These are phyloP conservation scores for Fereydounia khargensis DNA, from an alignment of 1,284 basidiomycete species.

Conservation along the genomic window DNA sequence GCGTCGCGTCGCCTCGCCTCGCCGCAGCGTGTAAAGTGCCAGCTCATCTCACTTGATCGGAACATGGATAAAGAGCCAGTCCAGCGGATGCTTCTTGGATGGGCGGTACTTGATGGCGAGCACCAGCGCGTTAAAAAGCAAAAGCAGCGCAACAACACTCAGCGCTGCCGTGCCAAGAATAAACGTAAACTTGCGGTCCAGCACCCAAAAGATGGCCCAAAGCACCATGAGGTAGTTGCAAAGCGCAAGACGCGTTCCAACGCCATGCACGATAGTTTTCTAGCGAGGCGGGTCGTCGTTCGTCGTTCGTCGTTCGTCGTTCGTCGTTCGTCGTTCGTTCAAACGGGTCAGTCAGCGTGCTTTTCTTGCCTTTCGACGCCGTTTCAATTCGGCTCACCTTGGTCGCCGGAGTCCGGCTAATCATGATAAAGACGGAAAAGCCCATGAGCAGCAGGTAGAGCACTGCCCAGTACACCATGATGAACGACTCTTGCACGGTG, in stretches of 20 bases:
- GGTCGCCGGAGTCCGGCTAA: constrained; percentile 72
- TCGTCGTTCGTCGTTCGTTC: background rate
- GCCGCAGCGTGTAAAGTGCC: too few species aligned
- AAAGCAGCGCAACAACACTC: constrained; percentile 30
- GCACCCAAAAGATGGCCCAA: constrained; percentile 79
- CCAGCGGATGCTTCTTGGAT: constrained; percentile 59
- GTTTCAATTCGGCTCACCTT: too few species aligned
- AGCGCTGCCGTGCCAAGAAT: constrained; percentile 36
- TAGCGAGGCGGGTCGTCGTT: too few species aligned
- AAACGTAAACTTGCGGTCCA: constrained; percentile 39
- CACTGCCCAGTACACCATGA: constrained; percentile 68
- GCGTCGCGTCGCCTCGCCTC: too few species aligned
- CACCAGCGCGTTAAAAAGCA: constrained; percentile 41
- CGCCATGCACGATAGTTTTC: constrained; percentile 62
- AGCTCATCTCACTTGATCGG: too few species aligned
- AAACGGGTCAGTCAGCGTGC: background rate
- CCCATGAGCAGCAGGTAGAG: constrained; percentile 66
- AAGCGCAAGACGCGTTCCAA: constrained; percentile 73
- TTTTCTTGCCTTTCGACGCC: background rate
- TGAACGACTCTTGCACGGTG: constrained; percentile 67
- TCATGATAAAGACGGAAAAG: constrained; percentile 73
- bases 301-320: too few species aligned
- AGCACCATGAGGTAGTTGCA: constrained; percentile 78
- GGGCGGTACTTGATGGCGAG: constrained; percentile 47
- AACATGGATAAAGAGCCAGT: constrained; percentile 62